Base-by-base conservation (phyloP, 208 protist species). In the Trypanosoma caninum region DNA sequence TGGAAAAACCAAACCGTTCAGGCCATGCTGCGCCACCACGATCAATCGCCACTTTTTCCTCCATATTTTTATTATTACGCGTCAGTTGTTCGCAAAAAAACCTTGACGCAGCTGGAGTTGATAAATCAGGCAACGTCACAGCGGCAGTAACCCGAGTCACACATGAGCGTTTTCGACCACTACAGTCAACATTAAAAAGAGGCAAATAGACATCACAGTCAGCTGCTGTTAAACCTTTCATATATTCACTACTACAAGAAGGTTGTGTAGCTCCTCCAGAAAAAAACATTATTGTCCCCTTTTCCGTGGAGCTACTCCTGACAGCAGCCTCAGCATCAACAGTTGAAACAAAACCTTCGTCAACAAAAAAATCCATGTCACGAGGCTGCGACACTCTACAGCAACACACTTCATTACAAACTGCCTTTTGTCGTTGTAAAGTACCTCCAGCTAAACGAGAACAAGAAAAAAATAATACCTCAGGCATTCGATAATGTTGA, bases 391-490 rank as follows among this genome's bases (percentile, higher is more conserved):
- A 38, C 31, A 23, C 50, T 37, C 16, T 55, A 16, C 20, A 11
- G 11, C 38, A 48, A 8, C 8, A 14, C 30, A 25, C 48, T 33
- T 31, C 35, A 33, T 38, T 5, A 18, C 47, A 10, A 22, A 33
- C n/a, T 22, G 20, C 25, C 37, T 68, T n/a, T 37, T 46, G 31
- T 4, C 3, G 44, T 18, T 25, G 57, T 28, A 30, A 16, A 9
- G 33, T 10, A 1, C 5, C 45, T 8, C 42, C 42, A 7, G 9
- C 27, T 18, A 54, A 2, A 37, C 31, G 57, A 27, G 44, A 34
- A 45, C 30, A 16, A 22, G 14, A 20, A 23, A 44, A 62, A 54
- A 42, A 54, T 16, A 62, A 42, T 22, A 54, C 14, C 13, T 62
- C 45, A 2, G 57, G 57, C 57, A 62, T 62, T 20, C 28, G 30